These are phyloP conservation scores for Schizonepeta tenuifolia DNA, from an alignment of 257 asterid species.

Conservation along the genomic window DNA sequence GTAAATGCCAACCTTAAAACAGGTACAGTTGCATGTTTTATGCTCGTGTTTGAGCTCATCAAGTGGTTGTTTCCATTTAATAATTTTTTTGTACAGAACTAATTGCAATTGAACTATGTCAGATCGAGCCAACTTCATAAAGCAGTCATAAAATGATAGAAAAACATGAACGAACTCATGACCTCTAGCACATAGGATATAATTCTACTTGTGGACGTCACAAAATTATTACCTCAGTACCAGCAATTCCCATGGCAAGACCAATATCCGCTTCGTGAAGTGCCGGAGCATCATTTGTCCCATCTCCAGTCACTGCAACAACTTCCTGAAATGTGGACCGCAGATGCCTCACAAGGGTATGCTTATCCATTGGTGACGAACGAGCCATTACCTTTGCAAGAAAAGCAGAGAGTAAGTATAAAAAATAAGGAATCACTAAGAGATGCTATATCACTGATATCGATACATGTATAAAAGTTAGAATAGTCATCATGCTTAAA, in stretches of 20 bases:
- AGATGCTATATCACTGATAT: neutral
- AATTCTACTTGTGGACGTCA: neutral
- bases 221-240: slow-evolving; percentile 73
- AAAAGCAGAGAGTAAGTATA: slow-evolving; percentile 9
- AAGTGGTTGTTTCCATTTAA: neutral
- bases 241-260: slow-evolving; percentile 96
- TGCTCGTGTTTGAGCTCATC: neutral
- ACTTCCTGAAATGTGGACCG: slow-evolving; percentile 80
- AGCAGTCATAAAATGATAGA: neutral
- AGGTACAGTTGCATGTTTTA: neutral
- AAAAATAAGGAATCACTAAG: neutral
- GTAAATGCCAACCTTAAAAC: neutral
- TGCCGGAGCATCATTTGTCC: slow-evolving; percentile 97
- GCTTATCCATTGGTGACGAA: slow-evolving; percentile 94
- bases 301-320: slow-evolving; percentile 97
- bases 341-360: slow-evolving; percentile 72
- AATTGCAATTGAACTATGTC: neutral
- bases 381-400: slow-evolving; percentile 87
- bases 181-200: slow-evolving; percentile 10
- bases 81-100: neutral
- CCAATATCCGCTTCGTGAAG: slow-evolving; percentile 98
- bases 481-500: slow-evolving; percentile 8
- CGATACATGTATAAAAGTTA: neutral
- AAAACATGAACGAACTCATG: neutral
- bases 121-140: neutral